phyloP scores from a whole-genome alignment of 176 grass and related monocot species.

The Aegilops tauschii region DNA sequence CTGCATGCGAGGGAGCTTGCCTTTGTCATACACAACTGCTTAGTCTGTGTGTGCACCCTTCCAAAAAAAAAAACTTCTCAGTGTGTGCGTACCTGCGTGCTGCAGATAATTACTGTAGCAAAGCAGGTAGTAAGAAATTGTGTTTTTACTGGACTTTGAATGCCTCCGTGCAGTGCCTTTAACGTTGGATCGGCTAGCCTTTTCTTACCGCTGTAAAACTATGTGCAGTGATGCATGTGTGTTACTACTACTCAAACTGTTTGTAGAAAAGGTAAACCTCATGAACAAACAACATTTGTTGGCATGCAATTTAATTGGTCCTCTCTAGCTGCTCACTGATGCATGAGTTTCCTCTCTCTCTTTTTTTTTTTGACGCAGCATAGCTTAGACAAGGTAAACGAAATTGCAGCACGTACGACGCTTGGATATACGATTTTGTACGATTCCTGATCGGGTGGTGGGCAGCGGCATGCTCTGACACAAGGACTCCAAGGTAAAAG shows the following conservation, averaged over 20 bases:
- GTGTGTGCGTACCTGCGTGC: neutral
- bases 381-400: neutral
- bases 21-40: neutral
- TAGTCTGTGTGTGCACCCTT: neutral
- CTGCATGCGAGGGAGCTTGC: neutral
- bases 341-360: neutral
- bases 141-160: neutral
- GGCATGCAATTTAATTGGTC: neutral
- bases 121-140: neutral
- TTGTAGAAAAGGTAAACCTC: neutral
- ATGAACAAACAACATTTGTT: neutral
- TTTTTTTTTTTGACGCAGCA: neutral
- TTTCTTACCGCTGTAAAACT: constrained; percentile 15
- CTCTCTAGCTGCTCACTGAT: neutral
- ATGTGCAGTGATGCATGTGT: neutral
- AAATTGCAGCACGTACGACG: no score
- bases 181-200: neutral
- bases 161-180: neutral
- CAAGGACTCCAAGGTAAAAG: neutral
- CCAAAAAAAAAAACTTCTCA: neutral
- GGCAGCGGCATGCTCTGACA: no score
- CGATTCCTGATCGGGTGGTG: no score
- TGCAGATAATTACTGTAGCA: neutral
- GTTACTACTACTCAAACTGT: neutral
- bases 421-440: no score